A percentile compares a stretch with the other conserved stretches of the same genome.
Conservation (phyloP, 1,139 yeast genomes). For the Hansenula lynferdii region DNA sequence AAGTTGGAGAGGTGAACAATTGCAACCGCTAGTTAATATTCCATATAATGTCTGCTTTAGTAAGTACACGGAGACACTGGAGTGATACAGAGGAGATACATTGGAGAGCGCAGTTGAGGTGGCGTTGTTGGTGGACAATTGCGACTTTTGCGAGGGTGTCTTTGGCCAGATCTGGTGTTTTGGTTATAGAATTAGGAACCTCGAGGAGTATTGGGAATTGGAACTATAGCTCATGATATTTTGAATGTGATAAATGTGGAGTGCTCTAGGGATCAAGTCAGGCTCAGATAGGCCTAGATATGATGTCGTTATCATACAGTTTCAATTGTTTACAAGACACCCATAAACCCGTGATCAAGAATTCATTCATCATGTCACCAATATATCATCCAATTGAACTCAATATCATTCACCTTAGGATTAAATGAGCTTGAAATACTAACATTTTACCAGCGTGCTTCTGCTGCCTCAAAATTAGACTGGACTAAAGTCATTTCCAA, state of each 20-base stretch:
- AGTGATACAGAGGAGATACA: not conserved
- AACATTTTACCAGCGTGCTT: conserved; percentile 24
- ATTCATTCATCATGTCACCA: not conserved
- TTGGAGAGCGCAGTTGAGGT: not conserved
- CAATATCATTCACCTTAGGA: not conserved
- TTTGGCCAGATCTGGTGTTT: too few species aligned
- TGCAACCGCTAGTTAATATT: not conserved
- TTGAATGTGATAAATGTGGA: too few species aligned
- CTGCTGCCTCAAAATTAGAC: conserved; percentile 86
- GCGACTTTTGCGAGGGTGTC: too few species aligned
- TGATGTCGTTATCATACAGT: too few species aligned
- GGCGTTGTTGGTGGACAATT: too few species aligned
- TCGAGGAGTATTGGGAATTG: too few species aligned
- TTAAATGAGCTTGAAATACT: conserved; percentile 1
- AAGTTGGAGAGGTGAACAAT: not conserved
- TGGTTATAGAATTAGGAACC: too few species aligned
- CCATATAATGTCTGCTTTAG: conserved; percentile 3
- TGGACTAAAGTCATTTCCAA: conserved; percentile 90
- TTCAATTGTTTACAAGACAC: too few species aligned
- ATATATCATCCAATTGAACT: not conserved
- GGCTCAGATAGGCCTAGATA: too few species aligned
- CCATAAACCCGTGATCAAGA: not conserved
- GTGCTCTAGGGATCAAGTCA: too few species aligned
- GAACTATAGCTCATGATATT: too few species aligned
- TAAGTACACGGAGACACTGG: not conserved